Evolutionary conservation across 805 yeast genomes (phyloP).

Genomic region (Wickerhamomyces bovis): DNA sequence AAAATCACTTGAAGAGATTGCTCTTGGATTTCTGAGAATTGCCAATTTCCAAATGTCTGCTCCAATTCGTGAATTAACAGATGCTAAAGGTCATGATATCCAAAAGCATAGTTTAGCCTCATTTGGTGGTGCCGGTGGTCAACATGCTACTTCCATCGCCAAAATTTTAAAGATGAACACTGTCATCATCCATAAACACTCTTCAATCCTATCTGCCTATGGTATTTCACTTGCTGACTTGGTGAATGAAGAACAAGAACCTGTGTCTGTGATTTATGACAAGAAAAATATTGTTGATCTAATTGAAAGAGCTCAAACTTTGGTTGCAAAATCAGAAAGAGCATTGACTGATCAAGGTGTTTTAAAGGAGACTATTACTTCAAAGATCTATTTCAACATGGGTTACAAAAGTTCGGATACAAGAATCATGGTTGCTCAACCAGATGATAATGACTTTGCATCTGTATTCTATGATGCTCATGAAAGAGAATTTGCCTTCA

Average conservation of each 20-base stretch:
- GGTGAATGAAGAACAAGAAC: constrained; percentile 24
- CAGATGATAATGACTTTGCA: constrained; percentile 19
- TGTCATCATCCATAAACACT: constrained; percentile 40
- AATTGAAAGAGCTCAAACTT: constrained; percentile 6
- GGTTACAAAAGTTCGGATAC: constrained; percentile 44
- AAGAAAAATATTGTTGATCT: constrained; percentile 11
- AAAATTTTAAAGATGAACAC: constrained; percentile 33
- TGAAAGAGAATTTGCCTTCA: constrained; percentile 32
- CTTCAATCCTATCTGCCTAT: constrained; percentile 42
- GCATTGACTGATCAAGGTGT: constrained; percentile 21
- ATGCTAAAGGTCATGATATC: constrained; percentile 38
- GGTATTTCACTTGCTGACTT: constrained; percentile 39
- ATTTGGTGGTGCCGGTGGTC: constrained; percentile 49
- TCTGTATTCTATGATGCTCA: constrained; percentile 26
- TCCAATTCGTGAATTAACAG: constrained; percentile 41
- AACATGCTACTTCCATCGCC: constrained; percentile 39
- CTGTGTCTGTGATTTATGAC: constrained; percentile 24
- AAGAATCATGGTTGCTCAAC: constrained; percentile 29
- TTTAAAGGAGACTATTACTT: constrained; percentile 19
- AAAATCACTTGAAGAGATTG: constrained; percentile 38
- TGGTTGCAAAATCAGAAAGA: constrained; percentile 7
- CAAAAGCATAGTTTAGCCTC: constrained; percentile 38
- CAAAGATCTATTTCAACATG: constrained; percentile 33
- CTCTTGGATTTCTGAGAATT: constrained; percentile 39
- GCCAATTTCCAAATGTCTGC: constrained; percentile 43